A percentile compares a stretch with the other conserved stretches of the same genome.
Evolutionary conservation across 306 rosid species (phyloP).

Genomic region (Casuarina equisetifolia): DNA sequence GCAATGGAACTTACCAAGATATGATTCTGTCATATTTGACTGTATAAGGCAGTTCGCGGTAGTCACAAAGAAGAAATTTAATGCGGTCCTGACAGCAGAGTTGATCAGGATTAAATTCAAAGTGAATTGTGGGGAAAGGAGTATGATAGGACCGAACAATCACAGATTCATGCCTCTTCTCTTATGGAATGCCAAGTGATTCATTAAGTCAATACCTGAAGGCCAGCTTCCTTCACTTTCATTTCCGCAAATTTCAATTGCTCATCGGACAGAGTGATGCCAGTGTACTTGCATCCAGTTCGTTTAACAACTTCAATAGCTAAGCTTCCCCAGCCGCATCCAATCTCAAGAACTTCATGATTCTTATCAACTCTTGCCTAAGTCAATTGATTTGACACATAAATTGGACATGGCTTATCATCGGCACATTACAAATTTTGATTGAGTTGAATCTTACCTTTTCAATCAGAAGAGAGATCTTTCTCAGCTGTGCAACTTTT

Average conservation of each 20-base stretch:
- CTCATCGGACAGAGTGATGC: conserved; percentile 80
- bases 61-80: conserved; percentile 73
- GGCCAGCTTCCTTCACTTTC: conserved; percentile 70
- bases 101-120: neutral
- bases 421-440: neutral
- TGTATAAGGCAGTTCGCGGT: conserved; percentile 65
- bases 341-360: conserved; percentile 85
- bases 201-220: conserved; percentile 51
- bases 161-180: neutral
- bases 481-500: conserved; percentile 73
- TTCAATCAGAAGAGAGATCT: conserved; percentile 63
- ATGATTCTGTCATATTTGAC: conserved; percentile 73
- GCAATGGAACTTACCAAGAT: conserved; percentile 59
- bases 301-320: conserved; percentile 78
- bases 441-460: conserved; percentile 41
- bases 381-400: conserved; percentile 9
- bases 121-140: neutral
- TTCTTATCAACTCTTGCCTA: conserved; percentile 66
- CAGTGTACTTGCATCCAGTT: conserved; percentile 87
- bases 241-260: conserved; percentile 75
- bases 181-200: neutral
- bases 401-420: neutral
- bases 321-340: conserved; percentile 95
- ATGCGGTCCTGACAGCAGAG: conserved; percentile 55
- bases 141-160: neutral